These are phyloP conservation scores for Aspergillus ochraceoroseus DNA, from an alignment of 2,329 filamentous ascomycete genomes.

Conservation along the genomic window DNA sequence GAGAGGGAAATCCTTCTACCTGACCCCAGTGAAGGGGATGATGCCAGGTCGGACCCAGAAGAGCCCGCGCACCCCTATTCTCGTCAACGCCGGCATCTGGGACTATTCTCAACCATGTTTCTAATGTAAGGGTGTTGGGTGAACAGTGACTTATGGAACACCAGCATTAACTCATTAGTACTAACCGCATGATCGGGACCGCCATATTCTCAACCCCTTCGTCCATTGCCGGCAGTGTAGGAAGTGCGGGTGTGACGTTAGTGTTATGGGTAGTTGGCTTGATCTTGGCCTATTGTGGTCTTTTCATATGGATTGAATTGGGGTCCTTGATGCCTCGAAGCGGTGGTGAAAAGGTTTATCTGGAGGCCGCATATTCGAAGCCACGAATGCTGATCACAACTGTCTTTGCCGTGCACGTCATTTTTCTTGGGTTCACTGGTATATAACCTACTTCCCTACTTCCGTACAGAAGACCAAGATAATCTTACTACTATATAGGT, in stretches of 20 bases:
- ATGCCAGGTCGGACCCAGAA: no score
- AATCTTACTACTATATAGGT: slow-evolving; percentile 21
- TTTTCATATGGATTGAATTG: slow-evolving; percentile 60
- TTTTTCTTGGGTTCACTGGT: slow-evolving; percentile 57
- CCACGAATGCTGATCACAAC: slow-evolving; percentile 60
- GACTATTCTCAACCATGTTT: slow-evolving; percentile 8
- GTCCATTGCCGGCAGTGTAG: slow-evolving; percentile 58
- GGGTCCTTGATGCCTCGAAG: slow-evolving; percentile 64
- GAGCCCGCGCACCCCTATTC: no score
- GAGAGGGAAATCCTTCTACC: slow-evolving; percentile 9
- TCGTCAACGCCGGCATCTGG: slow-evolving; percentile 9
- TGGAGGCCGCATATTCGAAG: slow-evolving; percentile 60
- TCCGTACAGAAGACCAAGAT: no score
- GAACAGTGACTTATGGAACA: no score
- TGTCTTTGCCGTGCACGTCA: slow-evolving; percentile 57
- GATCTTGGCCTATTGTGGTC: slow-evolving; percentile 54
- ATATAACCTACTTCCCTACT: not conserved
- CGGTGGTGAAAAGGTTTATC: slow-evolving; percentile 63
- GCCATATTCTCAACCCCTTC: slow-evolving; percentile 57
- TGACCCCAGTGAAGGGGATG: not conserved
- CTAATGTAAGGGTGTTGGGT: slow-evolving; percentile 3
- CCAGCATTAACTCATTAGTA: not conserved
- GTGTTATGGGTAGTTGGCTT: slow-evolving; percentile 60
- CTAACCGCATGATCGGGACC: slow-evolving; percentile 14
- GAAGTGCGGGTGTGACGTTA: slow-evolving; percentile 60